Evolutionary conservation across 805 yeast species (phyloP).

Genomic region (Ogataea zsoltii): DNA sequence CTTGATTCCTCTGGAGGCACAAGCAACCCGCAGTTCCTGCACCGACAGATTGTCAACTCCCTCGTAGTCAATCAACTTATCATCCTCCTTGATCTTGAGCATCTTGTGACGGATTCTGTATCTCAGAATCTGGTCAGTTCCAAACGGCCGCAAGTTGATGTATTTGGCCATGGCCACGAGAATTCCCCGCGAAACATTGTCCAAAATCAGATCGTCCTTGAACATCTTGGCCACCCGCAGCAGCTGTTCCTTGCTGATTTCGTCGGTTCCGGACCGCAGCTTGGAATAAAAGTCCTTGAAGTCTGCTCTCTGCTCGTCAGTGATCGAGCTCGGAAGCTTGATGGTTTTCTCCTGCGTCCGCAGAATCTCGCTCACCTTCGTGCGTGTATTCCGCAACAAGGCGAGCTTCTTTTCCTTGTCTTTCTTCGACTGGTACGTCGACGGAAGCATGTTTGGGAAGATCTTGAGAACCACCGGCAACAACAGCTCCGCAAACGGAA

Average conservation of each 20-base stretch:
- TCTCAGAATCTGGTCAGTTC: conserved; percentile 85
- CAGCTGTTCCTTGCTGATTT: conserved; percentile 63
- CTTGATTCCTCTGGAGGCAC: conserved; percentile 91
- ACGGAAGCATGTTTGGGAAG: conserved; percentile 91
- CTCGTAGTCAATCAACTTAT: conserved; percentile 86
- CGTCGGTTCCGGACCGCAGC: conserved; percentile 58
- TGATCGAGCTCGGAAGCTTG: conserved; percentile 61
- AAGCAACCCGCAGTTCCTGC: conserved; percentile 84
- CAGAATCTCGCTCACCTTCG: conserved; percentile 58
- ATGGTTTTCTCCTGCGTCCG: conserved; percentile 74
- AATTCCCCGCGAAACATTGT: conserved; percentile 88
- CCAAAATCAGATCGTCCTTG: conserved; percentile 90
- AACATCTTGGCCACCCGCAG: conserved; percentile 83
- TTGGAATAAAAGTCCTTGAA: conserved; percentile 77
- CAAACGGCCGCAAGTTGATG: conserved; percentile 87
- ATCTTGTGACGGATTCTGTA: conserved; percentile 89
- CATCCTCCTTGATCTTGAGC: conserved; percentile 87
- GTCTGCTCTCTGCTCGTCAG: conserved; percentile 70
- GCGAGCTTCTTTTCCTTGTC: conserved; percentile 58
- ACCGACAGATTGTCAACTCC: conserved; percentile 81
- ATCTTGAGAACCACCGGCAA: conserved; percentile 84
- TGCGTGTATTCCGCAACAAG: conserved; percentile 58
- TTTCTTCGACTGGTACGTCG: conserved; percentile 73
- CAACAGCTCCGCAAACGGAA: conserved; percentile 94
- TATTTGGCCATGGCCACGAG: conserved; percentile 90